Evolutionary conservation across 176 grass and related monocot species (phyloP).

Genomic region (Eleusine indica): DNA sequence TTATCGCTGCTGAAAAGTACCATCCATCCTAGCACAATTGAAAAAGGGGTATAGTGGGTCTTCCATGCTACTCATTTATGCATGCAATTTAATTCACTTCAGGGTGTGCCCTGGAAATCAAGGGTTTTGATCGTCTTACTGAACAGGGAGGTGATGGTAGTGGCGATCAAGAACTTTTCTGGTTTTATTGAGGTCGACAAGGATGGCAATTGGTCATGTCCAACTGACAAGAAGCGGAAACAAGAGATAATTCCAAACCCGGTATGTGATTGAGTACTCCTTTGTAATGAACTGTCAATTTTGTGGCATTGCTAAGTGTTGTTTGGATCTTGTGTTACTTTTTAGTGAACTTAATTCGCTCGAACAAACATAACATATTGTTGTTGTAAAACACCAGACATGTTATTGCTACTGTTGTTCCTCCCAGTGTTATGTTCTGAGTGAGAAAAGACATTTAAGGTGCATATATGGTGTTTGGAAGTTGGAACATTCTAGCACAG

Average conservation of each 20-base stretch:
- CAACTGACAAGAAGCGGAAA: conserved; percentile 67
- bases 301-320: background rate
- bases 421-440: background rate
- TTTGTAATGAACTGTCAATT: background rate
- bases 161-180: conserved; percentile 69
- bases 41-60: background rate
- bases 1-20: background rate
- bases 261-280: conserved; percentile 43
- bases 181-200: conserved; percentile 72
- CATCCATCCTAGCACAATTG: background rate
- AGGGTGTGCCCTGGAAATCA: background rate
- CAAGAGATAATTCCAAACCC: conserved; percentile 61
- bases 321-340: background rate
- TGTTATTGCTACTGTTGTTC: background rate
- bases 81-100: background rate
- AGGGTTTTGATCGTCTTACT: conserved; percentile 11
- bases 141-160: conserved; percentile 86
- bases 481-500: background rate
- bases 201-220: conserved; percentile 78
- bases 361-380: background rate
- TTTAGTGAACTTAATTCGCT: background rate
- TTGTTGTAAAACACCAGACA: background rate
- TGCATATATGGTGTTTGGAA: background rate
- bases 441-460: background rate
- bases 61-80: background rate